These are phyloP conservation scores for Debaryomyces singareniensis DNA, from an alignment of 1,139 yeast species.

Conservation along the genomic window DNA sequence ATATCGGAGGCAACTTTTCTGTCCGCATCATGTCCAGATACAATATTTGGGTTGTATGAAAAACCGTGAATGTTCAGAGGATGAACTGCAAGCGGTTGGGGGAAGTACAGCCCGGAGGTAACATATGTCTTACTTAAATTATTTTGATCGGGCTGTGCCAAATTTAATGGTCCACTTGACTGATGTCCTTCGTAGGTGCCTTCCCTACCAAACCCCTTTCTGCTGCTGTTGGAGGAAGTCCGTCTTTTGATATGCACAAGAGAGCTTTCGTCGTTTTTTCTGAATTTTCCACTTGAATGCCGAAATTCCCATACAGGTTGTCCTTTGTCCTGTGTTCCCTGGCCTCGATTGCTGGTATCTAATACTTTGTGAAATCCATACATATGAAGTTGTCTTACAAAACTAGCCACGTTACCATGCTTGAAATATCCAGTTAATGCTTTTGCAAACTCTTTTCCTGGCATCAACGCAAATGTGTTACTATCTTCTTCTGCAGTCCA, in stretches of 20 bases:
- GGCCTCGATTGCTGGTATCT: slow-evolving; percentile 17
- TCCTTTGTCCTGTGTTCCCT: slow-evolving; percentile 14
- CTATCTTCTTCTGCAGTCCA: slow-evolving; percentile 66
- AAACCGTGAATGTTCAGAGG: neutral
- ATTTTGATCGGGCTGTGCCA: neutral
- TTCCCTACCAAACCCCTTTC: slow-evolving; percentile 10
- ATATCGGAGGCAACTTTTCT: neutral
- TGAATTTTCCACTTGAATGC: slow-evolving; percentile 74
- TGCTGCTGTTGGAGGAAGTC: slow-evolving; percentile 28
- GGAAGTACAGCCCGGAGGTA: neutral
- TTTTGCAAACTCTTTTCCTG: slow-evolving; percentile 44
- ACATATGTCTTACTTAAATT: neutral
- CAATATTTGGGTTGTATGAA: neutral
- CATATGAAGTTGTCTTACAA: slow-evolving; percentile 44
- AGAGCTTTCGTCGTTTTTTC: slow-evolving; percentile 65
- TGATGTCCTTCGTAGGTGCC: neutral
- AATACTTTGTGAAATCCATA: slow-evolving; percentile 50
- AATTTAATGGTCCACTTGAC: neutral
- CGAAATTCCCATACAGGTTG: slow-evolving; percentile 74
- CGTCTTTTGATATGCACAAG: slow-evolving; percentile 66
- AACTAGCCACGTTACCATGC: slow-evolving; percentile 43
- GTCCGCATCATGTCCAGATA: neutral
- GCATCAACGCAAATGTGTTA: slow-evolving; percentile 57
- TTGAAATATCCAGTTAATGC: slow-evolving; percentile 39
- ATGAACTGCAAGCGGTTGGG: neutral